Evolutionary conservation across 108 stramenopile genomes (phyloP).

Genomic region (Pseudonitzschia delicatissima): DNA sequence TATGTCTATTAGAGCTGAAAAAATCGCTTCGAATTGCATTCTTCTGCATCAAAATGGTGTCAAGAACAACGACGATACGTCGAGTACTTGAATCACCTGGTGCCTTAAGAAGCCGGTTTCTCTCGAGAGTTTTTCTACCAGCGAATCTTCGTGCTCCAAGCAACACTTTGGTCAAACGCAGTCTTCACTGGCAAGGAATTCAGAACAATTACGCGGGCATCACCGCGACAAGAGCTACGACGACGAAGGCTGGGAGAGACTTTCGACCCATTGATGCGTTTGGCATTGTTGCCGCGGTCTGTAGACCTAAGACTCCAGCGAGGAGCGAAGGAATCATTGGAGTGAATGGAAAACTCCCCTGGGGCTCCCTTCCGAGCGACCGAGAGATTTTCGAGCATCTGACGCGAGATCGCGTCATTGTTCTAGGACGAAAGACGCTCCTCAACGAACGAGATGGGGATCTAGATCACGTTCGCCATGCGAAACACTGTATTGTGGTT

Average conservation of each 20-base stretch:
- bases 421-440: conserved; percentile 69
- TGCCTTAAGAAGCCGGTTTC: too few species aligned
- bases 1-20: too few species aligned
- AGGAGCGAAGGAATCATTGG: conserved; percentile 62
- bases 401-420: conserved; percentile 54
- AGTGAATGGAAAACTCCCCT: conserved; percentile 66
- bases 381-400: conserved; percentile 51
- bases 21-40: too few species aligned
- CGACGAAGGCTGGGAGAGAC: conserved; percentile 1
- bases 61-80: too few species aligned
- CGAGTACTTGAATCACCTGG: too few species aligned
- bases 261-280: conserved; percentile 32
- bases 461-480: conserved; percentile 53
- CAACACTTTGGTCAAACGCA: too few species aligned
- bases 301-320: conserved; percentile 7
- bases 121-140: too few species aligned
- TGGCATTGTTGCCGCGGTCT: conserved; percentile 75
- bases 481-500: conserved; percentile 56
- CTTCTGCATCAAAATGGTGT: too few species aligned
- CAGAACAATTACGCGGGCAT: too few species aligned
- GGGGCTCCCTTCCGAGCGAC: conserved; percentile 59
- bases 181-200: neutral
- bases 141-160: too few species aligned
- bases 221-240: too few species aligned
- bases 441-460: conserved; percentile 38